Conservation (phyloP, 1,284 basidiomycete genomes). For the Apiotrichum sp. region DNA sequence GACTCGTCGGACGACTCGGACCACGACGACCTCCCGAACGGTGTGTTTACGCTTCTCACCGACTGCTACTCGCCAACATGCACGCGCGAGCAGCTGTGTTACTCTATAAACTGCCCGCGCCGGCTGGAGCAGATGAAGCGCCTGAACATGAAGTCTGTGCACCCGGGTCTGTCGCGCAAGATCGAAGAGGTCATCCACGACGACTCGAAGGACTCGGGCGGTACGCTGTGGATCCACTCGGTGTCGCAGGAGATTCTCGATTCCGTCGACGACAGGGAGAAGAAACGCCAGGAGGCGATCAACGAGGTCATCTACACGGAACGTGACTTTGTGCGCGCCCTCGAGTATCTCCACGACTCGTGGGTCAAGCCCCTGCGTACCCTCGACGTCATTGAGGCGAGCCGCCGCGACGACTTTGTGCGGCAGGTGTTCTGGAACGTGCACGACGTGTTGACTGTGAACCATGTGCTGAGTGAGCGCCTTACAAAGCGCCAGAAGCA, state of each 20-base stretch:
- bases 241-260: constrained; percentile 92
- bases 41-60: constrained; percentile 93
- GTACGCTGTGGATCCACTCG: constrained; percentile 94
- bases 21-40: constrained; percentile 67
- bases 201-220: constrained; percentile 65
- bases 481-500: constrained; percentile 92
- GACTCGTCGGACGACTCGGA: constrained; percentile 37
- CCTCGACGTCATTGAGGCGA: constrained; percentile 66
- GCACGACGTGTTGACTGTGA: constrained; percentile 86
- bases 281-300: constrained; percentile 96
- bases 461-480: constrained; percentile 82
- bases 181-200: constrained; percentile 81
- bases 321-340: constrained; percentile 91
- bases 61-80: constrained; percentile 99
- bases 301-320: constrained; percentile 99
- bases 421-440: constrained; percentile 98
- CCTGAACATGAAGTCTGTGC: constrained; percentile 76
- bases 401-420: constrained; percentile 78
- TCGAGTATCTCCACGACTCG: constrained; percentile 92
- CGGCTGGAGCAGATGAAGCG: constrained; percentile 89
- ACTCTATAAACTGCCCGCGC: constrained; percentile 93
- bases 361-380: constrained; percentile 83
- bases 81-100: constrained; percentile 84
- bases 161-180: constrained; percentile 68
- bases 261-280: constrained; percentile 84